Evolutionary conservation across 2,329 filamentous ascomycete species (phyloP), one percentile per base, ranked within the genome.

Genomic region (Arthrinium puccinioides): DNA sequence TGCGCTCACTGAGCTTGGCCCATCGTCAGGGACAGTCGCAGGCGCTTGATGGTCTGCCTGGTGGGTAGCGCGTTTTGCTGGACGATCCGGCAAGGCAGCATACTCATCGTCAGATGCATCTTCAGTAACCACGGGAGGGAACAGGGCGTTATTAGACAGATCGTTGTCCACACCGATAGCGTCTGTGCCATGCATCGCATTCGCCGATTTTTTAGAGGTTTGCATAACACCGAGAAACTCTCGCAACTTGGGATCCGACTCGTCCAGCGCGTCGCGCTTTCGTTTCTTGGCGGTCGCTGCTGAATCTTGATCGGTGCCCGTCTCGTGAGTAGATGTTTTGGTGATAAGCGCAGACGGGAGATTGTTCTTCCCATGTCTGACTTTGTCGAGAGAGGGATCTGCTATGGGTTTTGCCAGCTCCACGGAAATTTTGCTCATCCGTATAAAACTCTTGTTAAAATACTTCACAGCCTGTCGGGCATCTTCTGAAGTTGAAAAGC

Each of bases 371-470:
- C 36, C 38, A 24, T 45, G 47, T 31, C 44, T 52, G 7, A 40
- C 38, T 35, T 48, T 58, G 7, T 54, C 45, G 6, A 60, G 56
- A 32, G 61, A 54, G 37, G 62, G 58, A 55, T 74, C 70, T 53
- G 64, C 51, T 40, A 66, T 58, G 42, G 92, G 83, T 59, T 77
- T 82, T 39, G 92, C 92, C 54, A 92, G 67, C 66, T 96, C 89
- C 44, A 96, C 92, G 21, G 74, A 75, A 53, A 98, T 88, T 67
- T 83, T 94, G 40, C 89, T 95, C 85, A 96, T 92, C 51, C 88
- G 87, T 53, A 98, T 87, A 63, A 88, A 98, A 45, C 89, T 83
- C 59, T 79, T 87, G 70, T 98, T 89, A 72, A 96, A 96, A 68
- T 95, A 94, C 62, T 86, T 89, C 58, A 94, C 84, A 30, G 92